A percentile compares a stretch with the other conserved stretches of the same genome.
These are phyloP conservation scores for Lepidium didymum DNA, from an alignment of 345 rosid species.

Conservation along the genomic window DNA sequence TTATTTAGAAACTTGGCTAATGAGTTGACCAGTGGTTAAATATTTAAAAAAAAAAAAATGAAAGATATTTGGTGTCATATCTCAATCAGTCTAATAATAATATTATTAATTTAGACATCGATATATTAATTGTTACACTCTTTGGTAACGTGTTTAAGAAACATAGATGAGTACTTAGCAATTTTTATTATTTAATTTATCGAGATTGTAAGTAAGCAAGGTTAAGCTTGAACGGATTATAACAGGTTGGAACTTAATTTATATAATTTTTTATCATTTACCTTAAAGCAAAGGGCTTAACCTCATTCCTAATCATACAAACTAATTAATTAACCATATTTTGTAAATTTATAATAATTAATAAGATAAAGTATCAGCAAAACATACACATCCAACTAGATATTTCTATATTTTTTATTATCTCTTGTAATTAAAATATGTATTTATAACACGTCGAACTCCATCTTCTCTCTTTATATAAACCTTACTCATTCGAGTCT, in stretches of 20 bases:
- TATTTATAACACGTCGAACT: constrained; percentile 13
- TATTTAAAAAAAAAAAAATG: too few species aligned
- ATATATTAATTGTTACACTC: neutral
- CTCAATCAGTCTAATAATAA: constrained; percentile 7
- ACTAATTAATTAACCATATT: neutral
- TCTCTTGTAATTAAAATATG: neutral
- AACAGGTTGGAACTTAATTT: neutral
- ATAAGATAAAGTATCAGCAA: constrained; percentile 13
- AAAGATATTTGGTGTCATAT: constrained; percentile 6
- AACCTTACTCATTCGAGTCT: neutral
- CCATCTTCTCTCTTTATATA: constrained; percentile 2
- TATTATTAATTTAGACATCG: neutral
- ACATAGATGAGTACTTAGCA: neutral
- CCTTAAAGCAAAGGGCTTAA: too few species aligned
- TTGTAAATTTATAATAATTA: neutral
- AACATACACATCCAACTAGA: constrained; percentile 28
- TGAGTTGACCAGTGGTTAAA: too few species aligned
- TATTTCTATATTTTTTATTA: constrained; percentile 3
- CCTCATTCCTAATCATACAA: neutral
- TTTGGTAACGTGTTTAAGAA: constrained; percentile 1
- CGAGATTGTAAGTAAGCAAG: neutral
- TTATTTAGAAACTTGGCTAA: too few species aligned
- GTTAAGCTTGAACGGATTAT: neutral
- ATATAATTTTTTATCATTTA: neutral
- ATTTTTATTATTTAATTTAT: neutral